Conservation (phyloP, 2,329 filamentous ascomycete genomes). For the Penicillium paneum region DNA sequence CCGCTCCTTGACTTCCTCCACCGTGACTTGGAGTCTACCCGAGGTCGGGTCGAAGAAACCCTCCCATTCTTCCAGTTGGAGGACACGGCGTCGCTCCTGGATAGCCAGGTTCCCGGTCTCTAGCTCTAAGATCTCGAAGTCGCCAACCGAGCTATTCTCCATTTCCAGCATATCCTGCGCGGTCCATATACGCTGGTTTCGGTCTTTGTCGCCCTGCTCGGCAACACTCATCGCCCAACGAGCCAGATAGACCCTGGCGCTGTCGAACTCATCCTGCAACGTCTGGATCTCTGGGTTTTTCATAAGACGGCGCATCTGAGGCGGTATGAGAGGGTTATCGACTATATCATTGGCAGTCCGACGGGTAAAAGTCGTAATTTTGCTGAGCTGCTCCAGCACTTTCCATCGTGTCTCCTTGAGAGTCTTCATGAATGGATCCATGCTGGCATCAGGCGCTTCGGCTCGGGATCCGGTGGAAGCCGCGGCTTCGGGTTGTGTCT, state of each 20-base stretch:
- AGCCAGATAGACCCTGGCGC: slow-evolving; percentile 87
- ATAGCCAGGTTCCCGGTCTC: slow-evolving; percentile 70
- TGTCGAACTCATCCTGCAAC: slow-evolving; percentile 94
- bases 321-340: slow-evolving; percentile 86
- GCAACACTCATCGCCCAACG: slow-evolving; percentile 99
- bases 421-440: slow-evolving; percentile 91
- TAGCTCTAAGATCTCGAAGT: slow-evolving; percentile 88
- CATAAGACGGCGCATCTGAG: slow-evolving; percentile 79
- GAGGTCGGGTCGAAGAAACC: slow-evolving; percentile 75
- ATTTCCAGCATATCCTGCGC: slow-evolving; percentile 88
- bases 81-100: slow-evolving; percentile 70
- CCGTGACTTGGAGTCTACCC: slow-evolving; percentile 72
- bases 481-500: slow-evolving; percentile 35
- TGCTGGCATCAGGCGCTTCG: slow-evolving; percentile 61
- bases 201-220: slow-evolving; percentile 88
- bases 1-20: slow-evolving; percentile 94
- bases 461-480: slow-evolving; percentile 29
- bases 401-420: slow-evolving; percentile 96
- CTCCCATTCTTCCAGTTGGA: slow-evolving; percentile 86
- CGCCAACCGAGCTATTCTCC: slow-evolving; percentile 90
- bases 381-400: slow-evolving; percentile 92
- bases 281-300: slow-evolving; percentile 93
- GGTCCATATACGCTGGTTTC: slow-evolving; percentile 85
- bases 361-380: slow-evolving; percentile 92
- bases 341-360: slow-evolving; percentile 87